A percentile compares a stretch with the other conserved stretches of the same genome.
These are phyloP conservation scores for Catharanthus roseus DNA, from an alignment of 257 asterid genomes.

Conservation along the genomic window DNA sequence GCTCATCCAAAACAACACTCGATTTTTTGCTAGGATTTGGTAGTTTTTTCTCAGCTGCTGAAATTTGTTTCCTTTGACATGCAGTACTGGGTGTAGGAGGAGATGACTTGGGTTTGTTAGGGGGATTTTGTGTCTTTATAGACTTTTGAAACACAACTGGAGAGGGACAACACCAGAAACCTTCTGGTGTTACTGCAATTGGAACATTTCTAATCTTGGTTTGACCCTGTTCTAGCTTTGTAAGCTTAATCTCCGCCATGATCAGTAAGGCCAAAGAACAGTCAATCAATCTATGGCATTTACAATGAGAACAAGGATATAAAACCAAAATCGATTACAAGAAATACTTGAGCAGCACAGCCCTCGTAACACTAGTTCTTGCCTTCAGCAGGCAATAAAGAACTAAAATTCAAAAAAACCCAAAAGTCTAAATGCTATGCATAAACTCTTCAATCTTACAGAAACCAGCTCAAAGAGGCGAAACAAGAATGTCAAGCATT, in stretches of 20 bases:
- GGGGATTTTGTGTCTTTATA: conserved; percentile 45
- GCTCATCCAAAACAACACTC: conserved; percentile 32
- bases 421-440: neutral
- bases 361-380: neutral
- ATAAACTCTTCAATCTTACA: neutral
- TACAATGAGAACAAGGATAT: conserved; percentile 15
- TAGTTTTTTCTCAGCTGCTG: conserved; percentile 40
- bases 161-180: conserved; percentile 98
- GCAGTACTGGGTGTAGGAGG: conserved; percentile 28
- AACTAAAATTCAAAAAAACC: neutral
- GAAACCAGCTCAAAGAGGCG: neutral
- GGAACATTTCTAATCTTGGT: conserved; percentile 75
- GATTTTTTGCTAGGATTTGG: conserved; percentile 30
- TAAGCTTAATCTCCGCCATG: conserved; percentile 65
- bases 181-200: conserved; percentile 95
- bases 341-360: conserved; percentile 2
- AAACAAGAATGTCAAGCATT: neutral
- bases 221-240: conserved; percentile 67
- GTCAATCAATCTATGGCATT: conserved; percentile 23
- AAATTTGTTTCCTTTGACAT: conserved; percentile 39
- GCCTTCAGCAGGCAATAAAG: neutral
- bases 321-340: conserved; percentile 5
- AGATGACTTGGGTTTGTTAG: conserved; percentile 50
- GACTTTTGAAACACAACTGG: conserved; percentile 81
- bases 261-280: conserved; percentile 24